phyloP scores from a whole-genome alignment of 495 filamentous ascomycete species.

The Penicillium longicatenatum region DNA sequence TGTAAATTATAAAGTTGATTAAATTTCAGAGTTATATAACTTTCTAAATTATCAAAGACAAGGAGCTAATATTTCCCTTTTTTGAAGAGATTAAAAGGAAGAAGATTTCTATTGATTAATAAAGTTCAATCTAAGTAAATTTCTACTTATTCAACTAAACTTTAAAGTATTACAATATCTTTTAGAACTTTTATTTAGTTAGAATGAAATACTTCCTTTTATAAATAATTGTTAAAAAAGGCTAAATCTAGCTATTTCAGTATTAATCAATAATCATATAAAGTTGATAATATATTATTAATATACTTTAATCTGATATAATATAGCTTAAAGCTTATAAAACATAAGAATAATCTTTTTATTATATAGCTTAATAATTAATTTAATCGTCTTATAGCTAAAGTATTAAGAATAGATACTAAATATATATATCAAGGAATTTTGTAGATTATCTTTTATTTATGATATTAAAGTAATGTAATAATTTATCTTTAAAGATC shows the following conservation, averaged over 20 bases:
- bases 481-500: too few species aligned
- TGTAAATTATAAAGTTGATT: background rate
- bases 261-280: too few species aligned
- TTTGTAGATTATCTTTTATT: too few species aligned
- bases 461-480: too few species aligned
- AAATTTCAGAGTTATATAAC: background rate
- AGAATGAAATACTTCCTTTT: background rate
- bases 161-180: background rate
- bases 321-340: too few species aligned
- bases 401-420: too few species aligned
- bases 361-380: too few species aligned
- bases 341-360: too few species aligned
- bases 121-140: background rate
- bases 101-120: slow-evolving; percentile 4
- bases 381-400: too few species aligned
- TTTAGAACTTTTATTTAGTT: background rate
- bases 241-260: background rate
- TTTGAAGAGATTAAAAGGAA: background rate
- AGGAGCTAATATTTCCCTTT: background rate
- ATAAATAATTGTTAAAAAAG: background rate
- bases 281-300: too few species aligned
- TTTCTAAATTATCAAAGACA: background rate
- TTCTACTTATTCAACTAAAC: background rate
- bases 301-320: too few species aligned
- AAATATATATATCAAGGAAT: too few species aligned